Evolutionary conservation across 148 eudicot species (phyloP).

Genomic region (Chenopodium formosanum): DNA sequence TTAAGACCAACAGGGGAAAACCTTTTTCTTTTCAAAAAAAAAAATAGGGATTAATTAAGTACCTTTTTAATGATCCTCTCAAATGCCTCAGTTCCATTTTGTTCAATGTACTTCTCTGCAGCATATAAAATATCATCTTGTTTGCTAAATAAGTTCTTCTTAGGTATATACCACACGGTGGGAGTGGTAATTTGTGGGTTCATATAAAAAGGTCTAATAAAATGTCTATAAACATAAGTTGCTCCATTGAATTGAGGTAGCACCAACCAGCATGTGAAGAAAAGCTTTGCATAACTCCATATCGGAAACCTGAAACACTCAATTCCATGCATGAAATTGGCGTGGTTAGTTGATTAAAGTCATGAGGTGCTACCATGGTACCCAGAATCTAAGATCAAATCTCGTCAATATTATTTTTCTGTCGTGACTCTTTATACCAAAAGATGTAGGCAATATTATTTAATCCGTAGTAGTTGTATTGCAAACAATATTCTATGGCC

Average conservation of each 20-base stretch:
- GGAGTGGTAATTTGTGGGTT: constrained; percentile 35
- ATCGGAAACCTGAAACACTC: constrained; percentile 43
- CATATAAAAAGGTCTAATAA: constrained; percentile 47
- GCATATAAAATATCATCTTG: constrained; percentile 41
- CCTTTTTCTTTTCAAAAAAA: too few relatives aligned
- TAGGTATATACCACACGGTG: constrained; percentile 44
- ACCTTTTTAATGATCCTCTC: constrained; percentile 52
- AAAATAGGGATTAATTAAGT: neutral
- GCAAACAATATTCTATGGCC: too few relatives aligned
- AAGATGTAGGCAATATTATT: too few relatives aligned
- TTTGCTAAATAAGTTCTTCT: constrained; percentile 38
- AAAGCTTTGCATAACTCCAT: constrained; percentile 54
- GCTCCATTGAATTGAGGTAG: constrained; percentile 64
- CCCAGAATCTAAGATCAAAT: too few relatives aligned
- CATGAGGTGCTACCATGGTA: too few relatives aligned
- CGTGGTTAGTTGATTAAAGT: too few relatives aligned
- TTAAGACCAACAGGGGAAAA: too few relatives aligned
- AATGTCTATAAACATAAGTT: constrained; percentile 42
- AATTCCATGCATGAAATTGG: neutral
- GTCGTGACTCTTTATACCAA: too few relatives aligned
- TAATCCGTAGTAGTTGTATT: too few relatives aligned
- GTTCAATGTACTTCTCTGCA: constrained; percentile 50
- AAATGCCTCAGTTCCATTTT: constrained; percentile 52
- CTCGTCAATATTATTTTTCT: too few relatives aligned
- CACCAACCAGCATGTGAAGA: constrained; percentile 51